These are phyloP conservation scores for Euphorbia schlechtendalii DNA, from an alignment of 441 rosid genomes.

Conservation along the genomic window DNA sequence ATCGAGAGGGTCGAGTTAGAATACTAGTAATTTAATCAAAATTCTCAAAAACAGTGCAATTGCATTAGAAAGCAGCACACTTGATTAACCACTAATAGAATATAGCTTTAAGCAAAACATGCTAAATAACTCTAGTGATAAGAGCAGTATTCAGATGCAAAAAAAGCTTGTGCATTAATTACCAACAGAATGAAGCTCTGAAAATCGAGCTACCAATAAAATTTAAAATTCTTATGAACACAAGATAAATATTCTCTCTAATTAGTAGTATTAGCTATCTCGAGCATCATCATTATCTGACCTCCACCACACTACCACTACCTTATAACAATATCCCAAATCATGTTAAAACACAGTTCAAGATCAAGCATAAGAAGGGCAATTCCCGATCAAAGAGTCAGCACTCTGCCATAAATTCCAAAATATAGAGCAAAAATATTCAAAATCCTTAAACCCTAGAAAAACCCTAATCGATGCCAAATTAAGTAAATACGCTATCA, in stretches of 20 bases:
- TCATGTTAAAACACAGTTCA: slow-evolving; percentile 3
- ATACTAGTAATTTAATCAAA: not conserved
- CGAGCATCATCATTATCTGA: not conserved
- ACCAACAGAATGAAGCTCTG: not conserved
- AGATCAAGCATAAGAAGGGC: not conserved
- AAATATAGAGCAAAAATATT: not conserved
- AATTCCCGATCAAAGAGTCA: not conserved
- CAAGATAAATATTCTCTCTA: not conserved
- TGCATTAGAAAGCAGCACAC: not conserved
- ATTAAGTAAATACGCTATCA: not conserved
- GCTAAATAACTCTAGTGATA: not conserved
- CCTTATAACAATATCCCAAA: not conserved
- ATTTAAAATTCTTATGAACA: not conserved
- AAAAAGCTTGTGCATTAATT: not conserved
- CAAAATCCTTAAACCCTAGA: slow-evolving; percentile 35
- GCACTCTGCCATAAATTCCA: not conserved
- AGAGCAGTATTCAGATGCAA: not conserved
- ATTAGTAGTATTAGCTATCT: too few relatives aligned
- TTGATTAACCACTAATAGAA: not conserved
- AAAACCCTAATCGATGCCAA: slow-evolving; percentile 28
- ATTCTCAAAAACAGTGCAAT: not conserved
- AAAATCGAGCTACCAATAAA: not conserved
- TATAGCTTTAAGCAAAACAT: not conserved
- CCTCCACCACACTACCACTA: too few relatives aligned
- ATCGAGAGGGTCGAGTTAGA: not conserved